These are phyloP conservation scores for Tagetes patula DNA, from an alignment of 129 eudicot genomes.

Conservation along the genomic window DNA sequence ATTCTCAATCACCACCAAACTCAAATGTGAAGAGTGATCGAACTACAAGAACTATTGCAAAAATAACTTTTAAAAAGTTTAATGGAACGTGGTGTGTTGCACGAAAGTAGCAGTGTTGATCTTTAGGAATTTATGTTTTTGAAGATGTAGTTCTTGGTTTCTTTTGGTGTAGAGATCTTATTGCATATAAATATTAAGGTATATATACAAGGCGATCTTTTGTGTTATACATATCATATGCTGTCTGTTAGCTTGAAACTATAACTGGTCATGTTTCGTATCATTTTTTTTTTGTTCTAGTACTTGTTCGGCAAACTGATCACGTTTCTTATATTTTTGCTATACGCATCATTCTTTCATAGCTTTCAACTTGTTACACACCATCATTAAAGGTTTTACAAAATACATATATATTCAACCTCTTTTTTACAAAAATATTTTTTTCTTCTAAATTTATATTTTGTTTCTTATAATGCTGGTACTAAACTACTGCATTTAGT, in stretches of 20 bases:
- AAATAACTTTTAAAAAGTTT: not conserved
- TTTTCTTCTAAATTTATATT: too few species aligned
- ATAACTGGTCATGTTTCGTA: too few species aligned
- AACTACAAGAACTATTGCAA: not conserved
- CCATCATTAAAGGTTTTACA: too few species aligned
- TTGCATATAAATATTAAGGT: not conserved
- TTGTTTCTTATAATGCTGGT: too few species aligned
- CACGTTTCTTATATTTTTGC: too few species aligned
- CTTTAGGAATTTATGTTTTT: not conserved
- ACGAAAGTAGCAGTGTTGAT: slow-evolving; percentile 8
- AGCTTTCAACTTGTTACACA: too few species aligned
- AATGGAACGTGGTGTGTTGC: not conserved
- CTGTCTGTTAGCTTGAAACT: not conserved
- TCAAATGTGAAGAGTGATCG: not conserved
- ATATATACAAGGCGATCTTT: slow-evolving; percentile 5
- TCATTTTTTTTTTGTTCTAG: too few species aligned
- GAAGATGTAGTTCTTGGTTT: slow-evolving; percentile 20
- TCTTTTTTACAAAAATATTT: too few species aligned
- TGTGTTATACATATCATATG: slow-evolving; percentile 7
- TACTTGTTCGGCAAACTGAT: too few species aligned
- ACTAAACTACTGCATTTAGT: too few species aligned
- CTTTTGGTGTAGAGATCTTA: not conserved
- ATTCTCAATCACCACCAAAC: slow-evolving; percentile 18
- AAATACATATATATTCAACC: too few species aligned
- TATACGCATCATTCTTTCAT: too few species aligned